A percentile compares a stretch with the other conserved stretches of the same genome.
Conservation (phyloP, 192 early-diverging fungal species). For the Mortierella claussenii region DNA sequence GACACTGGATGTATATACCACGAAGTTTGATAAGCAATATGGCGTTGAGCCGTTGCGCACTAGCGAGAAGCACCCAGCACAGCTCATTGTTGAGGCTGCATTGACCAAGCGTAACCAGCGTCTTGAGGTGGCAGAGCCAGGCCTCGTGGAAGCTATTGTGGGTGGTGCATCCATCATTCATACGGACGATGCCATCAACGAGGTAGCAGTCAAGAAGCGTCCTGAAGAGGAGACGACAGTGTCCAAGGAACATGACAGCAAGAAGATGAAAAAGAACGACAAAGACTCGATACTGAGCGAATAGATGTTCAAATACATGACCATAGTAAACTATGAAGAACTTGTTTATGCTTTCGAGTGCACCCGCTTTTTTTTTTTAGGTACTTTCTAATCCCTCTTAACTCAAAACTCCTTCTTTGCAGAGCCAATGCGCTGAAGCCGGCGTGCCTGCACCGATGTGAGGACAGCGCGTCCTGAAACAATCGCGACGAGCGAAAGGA, state of each 20-base stretch:
- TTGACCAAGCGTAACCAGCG: slow-evolving; percentile 36
- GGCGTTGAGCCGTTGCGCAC: slow-evolving; percentile 29
- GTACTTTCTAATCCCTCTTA: background rate
- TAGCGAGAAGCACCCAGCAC: slow-evolving; percentile 26
- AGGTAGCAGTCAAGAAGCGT: background rate
- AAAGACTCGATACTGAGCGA: background rate
- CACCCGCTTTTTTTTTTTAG: background rate
- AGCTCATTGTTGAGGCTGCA: slow-evolving; percentile 33
- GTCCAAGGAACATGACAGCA: background rate
- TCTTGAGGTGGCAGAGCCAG: slow-evolving; percentile 30
- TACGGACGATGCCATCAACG: background rate
- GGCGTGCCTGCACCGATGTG: slow-evolving; percentile 49
- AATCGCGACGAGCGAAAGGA: slow-evolving; percentile 51
- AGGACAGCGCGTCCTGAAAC: slow-evolving; percentile 60
- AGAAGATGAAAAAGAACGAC: background rate
- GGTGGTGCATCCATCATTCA: background rate
- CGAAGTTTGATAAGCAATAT: slow-evolving; percentile 7
- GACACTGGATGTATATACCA: slow-evolving; percentile 18
- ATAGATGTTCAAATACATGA: background rate
- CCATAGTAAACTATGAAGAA: background rate
- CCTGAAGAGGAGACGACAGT: background rate
- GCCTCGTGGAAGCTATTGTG: slow-evolving; percentile 26
- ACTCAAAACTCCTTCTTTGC: slow-evolving; percentile 33
- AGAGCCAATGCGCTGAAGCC: slow-evolving; percentile 29
- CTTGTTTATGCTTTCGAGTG: background rate